Percentiles rank a stretch among this genome's conserved stretches.
phyloP scores from a whole-genome alignment of 495 filamentous ascomycete genomes.

The Aspergillus nanangensis region DNA sequence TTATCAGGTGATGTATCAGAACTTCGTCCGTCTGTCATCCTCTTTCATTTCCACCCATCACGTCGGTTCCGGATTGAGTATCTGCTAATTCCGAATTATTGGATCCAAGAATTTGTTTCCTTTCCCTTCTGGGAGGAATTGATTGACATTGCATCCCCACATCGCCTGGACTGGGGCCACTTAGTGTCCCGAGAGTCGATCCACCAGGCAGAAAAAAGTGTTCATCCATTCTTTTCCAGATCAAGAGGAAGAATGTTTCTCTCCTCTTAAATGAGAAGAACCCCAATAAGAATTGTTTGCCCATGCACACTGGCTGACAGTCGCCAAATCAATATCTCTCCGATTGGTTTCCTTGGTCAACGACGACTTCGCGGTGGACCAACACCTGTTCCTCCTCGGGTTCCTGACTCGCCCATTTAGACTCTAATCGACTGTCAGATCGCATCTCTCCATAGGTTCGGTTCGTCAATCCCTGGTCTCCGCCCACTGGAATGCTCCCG shows the following conservation, averaged over 20 bases:
- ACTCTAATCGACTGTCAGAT: slow-evolving; percentile 1
- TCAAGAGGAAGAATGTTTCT: no score
- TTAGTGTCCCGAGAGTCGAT: slow-evolving; percentile 3
- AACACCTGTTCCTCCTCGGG: not conserved
- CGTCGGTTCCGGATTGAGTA: no score
- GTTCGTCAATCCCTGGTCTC: slow-evolving; percentile 11
- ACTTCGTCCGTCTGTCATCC: no score
- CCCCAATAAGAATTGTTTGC: no score
- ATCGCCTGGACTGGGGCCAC: slow-evolving; percentile 2
- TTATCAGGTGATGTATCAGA: no score
- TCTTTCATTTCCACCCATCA: not conserved
- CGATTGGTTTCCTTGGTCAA: no score
- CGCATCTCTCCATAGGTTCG: not conserved
- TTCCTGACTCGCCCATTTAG: no score
- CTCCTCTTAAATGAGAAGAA: no score
- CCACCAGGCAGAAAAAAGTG: not conserved
- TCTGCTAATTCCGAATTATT: no score
- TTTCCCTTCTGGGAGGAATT: not conserved
- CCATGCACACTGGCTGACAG: no score
- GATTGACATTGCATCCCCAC: slow-evolving; percentile 5
- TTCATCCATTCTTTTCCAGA: no score
- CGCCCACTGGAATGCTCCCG: slow-evolving; percentile 9
- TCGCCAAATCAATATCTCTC: no score
- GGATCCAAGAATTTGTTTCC: not conserved
- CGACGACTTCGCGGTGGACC: not conserved